Evolutionary conservation across 1,139 yeast species (phyloP).

Genomic region (Suhomyces ambrosiae): DNA sequence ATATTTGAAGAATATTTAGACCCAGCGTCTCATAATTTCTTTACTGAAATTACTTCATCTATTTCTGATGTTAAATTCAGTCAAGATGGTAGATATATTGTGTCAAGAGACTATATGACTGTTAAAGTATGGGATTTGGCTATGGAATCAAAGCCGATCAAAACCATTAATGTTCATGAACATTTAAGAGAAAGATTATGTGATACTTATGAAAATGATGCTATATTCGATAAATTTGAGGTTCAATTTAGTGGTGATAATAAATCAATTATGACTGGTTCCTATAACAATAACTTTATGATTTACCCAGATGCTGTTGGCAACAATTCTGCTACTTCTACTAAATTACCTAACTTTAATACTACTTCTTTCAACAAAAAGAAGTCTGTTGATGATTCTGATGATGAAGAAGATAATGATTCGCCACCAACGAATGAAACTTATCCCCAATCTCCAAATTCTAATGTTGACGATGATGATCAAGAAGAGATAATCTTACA

Average conservation of each 20-base stretch:
- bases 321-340: slow-evolving; percentile 17
- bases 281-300: slow-evolving; percentile 96
- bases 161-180: slow-evolving; percentile 94
- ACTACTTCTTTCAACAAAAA: slow-evolving; percentile 22
- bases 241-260: slow-evolving; percentile 95
- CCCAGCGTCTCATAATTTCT: slow-evolving; percentile 90
- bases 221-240: slow-evolving; percentile 97
- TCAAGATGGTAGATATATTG: slow-evolving; percentile 90
- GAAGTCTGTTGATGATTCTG: slow-evolving; percentile 34
- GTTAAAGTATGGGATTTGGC: slow-evolving; percentile 98
- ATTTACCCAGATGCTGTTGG: slow-evolving; percentile 82
- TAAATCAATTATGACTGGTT: slow-evolving; percentile 92
- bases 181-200: slow-evolving; percentile 90
- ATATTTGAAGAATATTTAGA: slow-evolving; percentile 92
- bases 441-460: slow-evolving; percentile 40
- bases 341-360: slow-evolving; percentile 21
- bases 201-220: slow-evolving; percentile 97
- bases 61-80: slow-evolving; percentile 94
- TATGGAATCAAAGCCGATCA: slow-evolving; percentile 93
- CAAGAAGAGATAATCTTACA: slow-evolving; percentile 80
- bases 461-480: slow-evolving; percentile 54
- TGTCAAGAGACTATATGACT: slow-evolving; percentile 94
- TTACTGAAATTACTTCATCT: slow-evolving; percentile 94
- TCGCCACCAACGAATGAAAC: slow-evolving; percentile 31
- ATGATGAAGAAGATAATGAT: slow-evolving; percentile 39